Base-by-base conservation (phyloP, 305 asterid species). In the Fraxinus baroniana region DNA sequence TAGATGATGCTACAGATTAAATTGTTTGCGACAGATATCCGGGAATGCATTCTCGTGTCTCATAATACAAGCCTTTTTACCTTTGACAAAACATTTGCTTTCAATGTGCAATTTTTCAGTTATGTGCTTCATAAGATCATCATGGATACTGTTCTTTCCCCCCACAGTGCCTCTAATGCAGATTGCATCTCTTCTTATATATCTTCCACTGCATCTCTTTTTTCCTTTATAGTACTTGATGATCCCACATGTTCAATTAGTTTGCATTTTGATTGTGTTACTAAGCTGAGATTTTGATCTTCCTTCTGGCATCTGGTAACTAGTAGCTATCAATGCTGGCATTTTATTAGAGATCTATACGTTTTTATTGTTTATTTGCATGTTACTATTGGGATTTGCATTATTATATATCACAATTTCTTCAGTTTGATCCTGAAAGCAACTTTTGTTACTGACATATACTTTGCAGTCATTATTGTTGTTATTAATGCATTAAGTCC, bases 1-100 rank as follows among this genome's bases (percentile, higher is more conserved):
- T 83, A 68, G 26, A 33, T 76, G 76, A 71, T 35, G 68, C 80
- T 44, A 39, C 36, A 74, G 24, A 77, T 17, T 74, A 32, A 76
- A 55, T 41, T 62, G 0, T 35, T 57, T 60, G 30, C 22, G 70
- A 60, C 28, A 20, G 70, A 76, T 68, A 24, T 74, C 22, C 41
- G 33, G 80, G 22, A 35, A 20, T 24, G 39, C 68, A 36, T 81
- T 52, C 60, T 68, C 44, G n/a, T 22, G 66, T 81, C 77, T 39
- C 37, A 62, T 22, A 66, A 18, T 62, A 68, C 39, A 33, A 52
- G 13, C 60, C 32, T 46, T 46, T n/a, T 81, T 73, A 33, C 18
- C 60, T 5, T 13, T 7, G 3, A 9, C 78, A 10, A 24, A n/a
- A 66, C 13, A 66, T 66, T 77, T 76, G 46, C 70, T 30, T 30